Evolutionary conservation across 768 basidiomycete genomes (phyloP).

Genomic region (Amylocystis lapponica): DNA sequence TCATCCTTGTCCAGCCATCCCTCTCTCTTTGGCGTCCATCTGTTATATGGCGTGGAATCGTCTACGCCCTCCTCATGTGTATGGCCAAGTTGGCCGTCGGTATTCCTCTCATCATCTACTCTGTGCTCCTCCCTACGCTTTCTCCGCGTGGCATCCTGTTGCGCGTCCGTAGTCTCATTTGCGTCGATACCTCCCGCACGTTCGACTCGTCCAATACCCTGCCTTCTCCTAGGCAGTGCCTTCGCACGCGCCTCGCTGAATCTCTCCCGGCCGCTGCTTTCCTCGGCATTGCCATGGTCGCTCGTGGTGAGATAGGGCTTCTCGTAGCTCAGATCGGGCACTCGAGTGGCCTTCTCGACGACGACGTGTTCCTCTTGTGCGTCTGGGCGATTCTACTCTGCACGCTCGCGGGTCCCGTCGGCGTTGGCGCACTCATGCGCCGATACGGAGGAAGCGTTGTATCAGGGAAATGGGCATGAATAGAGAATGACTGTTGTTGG

Average conservation of each 20-base stretch:
- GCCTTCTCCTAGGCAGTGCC: too few relatives aligned
- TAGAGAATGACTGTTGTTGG: not conserved
- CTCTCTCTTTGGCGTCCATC: constrained; percentile 15
- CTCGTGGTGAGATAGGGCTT: constrained; percentile 65
- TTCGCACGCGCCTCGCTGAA: not conserved
- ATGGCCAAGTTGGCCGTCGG: constrained; percentile 48
- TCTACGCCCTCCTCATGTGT: constrained; percentile 55
- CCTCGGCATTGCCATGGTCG: constrained; percentile 47
- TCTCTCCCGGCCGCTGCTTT: constrained; percentile 13
- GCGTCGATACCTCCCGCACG: too few relatives aligned
- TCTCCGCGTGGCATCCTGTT: too few relatives aligned
- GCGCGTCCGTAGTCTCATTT: too few relatives aligned
- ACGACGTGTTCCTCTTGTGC: constrained; percentile 35
- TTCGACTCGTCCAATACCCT: too few relatives aligned
- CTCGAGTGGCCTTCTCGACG: constrained; percentile 14
- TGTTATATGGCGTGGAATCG: constrained; percentile 48
- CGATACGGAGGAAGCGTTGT: constrained; percentile 9
- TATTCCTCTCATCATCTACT: constrained; percentile 36
- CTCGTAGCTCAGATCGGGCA: constrained; percentile 44
- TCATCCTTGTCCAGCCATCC: constrained; percentile 13
- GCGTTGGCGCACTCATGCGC: constrained; percentile 17
- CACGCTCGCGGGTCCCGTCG: constrained; percentile 34
- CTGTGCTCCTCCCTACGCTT: too few relatives aligned
- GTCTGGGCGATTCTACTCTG: constrained; percentile 43
- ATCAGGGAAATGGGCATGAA: constrained; percentile 12